A percentile compares a stretch with the other conserved stretches of the same genome.
Conservation (phyloP, 164 flowering plant species). For the Piper betle region DNA sequence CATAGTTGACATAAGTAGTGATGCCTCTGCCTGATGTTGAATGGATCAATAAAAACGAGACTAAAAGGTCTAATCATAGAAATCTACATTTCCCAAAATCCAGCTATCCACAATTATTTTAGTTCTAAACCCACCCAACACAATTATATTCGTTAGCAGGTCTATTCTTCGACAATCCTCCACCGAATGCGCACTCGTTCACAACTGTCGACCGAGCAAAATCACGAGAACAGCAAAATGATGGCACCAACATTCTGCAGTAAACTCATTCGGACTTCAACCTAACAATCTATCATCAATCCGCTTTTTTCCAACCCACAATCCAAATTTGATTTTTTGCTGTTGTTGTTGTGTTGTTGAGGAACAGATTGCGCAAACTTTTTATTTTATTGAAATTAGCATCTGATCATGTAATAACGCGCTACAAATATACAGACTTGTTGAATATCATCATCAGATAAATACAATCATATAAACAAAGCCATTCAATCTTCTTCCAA, state of each 20-base stretch:
- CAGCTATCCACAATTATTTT: not conserved
- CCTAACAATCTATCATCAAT: too few relatives aligned
- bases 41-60: not conserved
- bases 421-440: not conserved
- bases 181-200: too few relatives aligned
- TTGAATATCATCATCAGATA: not conserved
- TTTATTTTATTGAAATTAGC: not conserved
- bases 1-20: not conserved
- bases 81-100: not conserved
- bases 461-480: not conserved
- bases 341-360: too few relatives aligned
- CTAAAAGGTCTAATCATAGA: not conserved
- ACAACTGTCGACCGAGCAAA: too few relatives aligned
- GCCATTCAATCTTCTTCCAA: not conserved
- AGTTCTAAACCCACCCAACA: not conserved
- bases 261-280: too few relatives aligned
- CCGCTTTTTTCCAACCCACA: too few relatives aligned
- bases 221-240: too few relatives aligned
- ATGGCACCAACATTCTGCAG: too few relatives aligned
- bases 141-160: not conserved
- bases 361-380: not conserved
- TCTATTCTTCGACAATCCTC: too few relatives aligned
- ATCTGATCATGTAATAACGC: not conserved
- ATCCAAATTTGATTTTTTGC: too few relatives aligned
- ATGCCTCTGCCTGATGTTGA: not conserved